Base-by-base conservation (phyloP, 306 rosid genomes). In the Dryas octopetala region DNA sequence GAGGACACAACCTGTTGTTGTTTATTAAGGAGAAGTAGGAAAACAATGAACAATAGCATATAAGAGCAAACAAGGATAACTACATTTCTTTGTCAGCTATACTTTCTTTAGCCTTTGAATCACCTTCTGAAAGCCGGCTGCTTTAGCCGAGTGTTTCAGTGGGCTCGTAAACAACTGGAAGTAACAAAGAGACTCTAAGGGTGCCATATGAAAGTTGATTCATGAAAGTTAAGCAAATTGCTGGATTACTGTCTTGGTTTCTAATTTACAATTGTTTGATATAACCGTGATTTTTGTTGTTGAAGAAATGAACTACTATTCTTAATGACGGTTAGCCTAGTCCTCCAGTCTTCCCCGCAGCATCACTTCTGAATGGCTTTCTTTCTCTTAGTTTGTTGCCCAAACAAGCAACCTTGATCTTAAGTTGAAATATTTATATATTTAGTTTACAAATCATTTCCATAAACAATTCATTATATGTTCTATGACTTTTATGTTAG, bases 401-500 rank as follows among this genome's bases (percentile, higher is more conserved):
- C 2, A 41, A 71, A 41, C 60, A 54, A 41, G 7, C 17, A 23
- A 43, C 26, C 52, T 11, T 71, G 10, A 11, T 17, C 11, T 5
- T 55, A 43, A 55, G 9, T 6, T 28, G 19, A 44, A n/a, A 55
- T 68, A 17, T 45, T 57, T 44, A 7, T 23, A 19, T 23, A 12
- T 57, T 17, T 13, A 71, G 26, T 23, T 7, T 44, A 9, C 1
- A 10, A 26, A 46, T 71, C 43, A 12, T 57, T 5, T 13, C 7
- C 7, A 23, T 44, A 55, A 48, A 55, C 54, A 19, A 71, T 17
- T 71, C 54, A 57, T 23, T 15, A 32, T 32, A 28, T 46, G 26
- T 59, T 40, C 11, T 73, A 9, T 80, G 49, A 66, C 49, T 81
- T 79, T 70, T 38, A 55, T 85, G 62, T 70, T 81, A 91, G 97